Evolutionary conservation across 208 protist genomes (phyloP), one percentile per base, ranked within the genome.

Genomic region (Trypanosoma rangeli): DNA sequence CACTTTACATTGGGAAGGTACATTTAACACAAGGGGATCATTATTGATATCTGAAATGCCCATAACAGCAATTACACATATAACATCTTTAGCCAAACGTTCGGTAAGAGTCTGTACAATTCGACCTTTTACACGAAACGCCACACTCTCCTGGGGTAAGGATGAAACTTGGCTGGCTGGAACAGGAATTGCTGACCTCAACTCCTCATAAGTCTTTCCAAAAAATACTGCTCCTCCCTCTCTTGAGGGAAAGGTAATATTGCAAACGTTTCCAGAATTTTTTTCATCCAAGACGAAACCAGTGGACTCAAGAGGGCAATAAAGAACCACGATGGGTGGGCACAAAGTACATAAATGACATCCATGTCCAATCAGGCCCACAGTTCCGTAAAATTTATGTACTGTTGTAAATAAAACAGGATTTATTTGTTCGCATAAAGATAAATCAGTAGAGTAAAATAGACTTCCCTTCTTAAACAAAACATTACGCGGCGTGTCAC

Each of bases 351-450:
- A 80, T 1, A 80, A 44, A 26, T 69, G 52, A 35, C 57, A 67
- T 22, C 63, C 71, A 63, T 67, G 68, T n/a, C 68, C 68, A 54
- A 80, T 48, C 22, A 84, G 31, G 18, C 70, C 79, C 28, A 84
- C 64, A 50, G 58, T 63, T 24, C 79, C 79, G 46, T 71, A 80
- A 29, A 65, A 16, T 48, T 65, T 66, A 42, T 80, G 73, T 44
- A 83, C 55, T 31, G 59, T 76, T 12, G 78, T 79, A 56, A 73
- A 65, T 16, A 83, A 53, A 39, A 83, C 67, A 13, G 78, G 78
- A 33, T 70, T 61, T 2, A 74, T 50, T 16, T 39, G 8, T 35
- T 69, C 22, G 68, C n/a, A 37, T 64, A 54, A 35, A 44, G 39
- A 28, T 20, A 20, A 48, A 24, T 64, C 3, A 52, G 16, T 18